Evolutionary conservation across 106 monocot genomes (phyloP).

Genomic region (Cymbidium sinense): DNA sequence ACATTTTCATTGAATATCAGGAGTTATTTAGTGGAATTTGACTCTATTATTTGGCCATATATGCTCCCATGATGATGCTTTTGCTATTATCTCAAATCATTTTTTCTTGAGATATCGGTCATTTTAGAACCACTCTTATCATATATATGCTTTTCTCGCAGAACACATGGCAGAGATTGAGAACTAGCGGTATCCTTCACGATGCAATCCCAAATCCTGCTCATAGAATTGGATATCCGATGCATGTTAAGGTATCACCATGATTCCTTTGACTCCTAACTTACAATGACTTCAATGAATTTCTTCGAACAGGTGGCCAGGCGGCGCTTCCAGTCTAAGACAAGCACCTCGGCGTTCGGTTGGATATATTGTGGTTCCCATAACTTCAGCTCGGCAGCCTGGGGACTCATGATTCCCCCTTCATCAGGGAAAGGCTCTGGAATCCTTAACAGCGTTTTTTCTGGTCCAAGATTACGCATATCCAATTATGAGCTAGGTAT

Average conservation of each 20-base stretch:
- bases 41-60: too few relatives aligned
- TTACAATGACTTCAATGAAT: too few relatives aligned
- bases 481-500: conserved; percentile 93
- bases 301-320: conserved; percentile 38
- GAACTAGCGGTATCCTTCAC: conserved; percentile 39
- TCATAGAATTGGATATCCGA: conserved; percentile 68
- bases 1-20: too few relatives aligned
- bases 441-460: too few relatives aligned
- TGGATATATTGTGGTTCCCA: conserved; percentile 91
- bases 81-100: too few relatives aligned
- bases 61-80: too few relatives aligned
- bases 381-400: conserved; percentile 94
- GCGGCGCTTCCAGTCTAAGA: conserved; percentile 56
- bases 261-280: neutral
- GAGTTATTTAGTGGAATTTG: too few relatives aligned
- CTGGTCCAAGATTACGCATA: conserved; percentile 35
- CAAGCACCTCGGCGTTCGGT: conserved; percentile 40
- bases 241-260: conserved; percentile 79
- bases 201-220: conserved; percentile 76
- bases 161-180: conserved; percentile 84
- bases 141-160: conserved; percentile 13
- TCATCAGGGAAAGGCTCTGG: conserved; percentile 11
- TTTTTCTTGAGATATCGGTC: too few relatives aligned
- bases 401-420: conserved; percentile 42
- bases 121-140: neutral